Base-by-base conservation (phyloP, 352 stramenopile species). In the Phytophthora constricta region DNA sequence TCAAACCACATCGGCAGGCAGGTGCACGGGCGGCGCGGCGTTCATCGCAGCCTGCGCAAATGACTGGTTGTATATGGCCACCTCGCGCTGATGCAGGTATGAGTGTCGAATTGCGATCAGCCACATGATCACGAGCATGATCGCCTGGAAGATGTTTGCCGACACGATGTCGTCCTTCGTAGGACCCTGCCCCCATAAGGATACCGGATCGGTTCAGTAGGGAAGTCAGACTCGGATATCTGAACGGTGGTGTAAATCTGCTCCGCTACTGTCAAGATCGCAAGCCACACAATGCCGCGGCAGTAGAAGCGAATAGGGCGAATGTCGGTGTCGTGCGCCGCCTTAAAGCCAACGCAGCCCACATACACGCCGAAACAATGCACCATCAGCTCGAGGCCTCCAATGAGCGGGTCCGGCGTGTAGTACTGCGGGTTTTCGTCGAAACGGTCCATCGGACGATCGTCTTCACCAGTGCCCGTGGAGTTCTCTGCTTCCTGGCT, bases 101-200 rank as follows among this genome's bases (percentile, higher is more conserved):
- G 85, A 91, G 54, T 96, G 87, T 25, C 80, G 81, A 45, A 96
- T 89, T 23, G 86, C 84, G 39, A 93, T 78, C 57, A 93, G 47
- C 84, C 86, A 96, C 86, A 96, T 94, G 27, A 91, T 71, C 25
- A 89, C 70, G 23, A 96, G 81, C 75, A 96, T 89, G 57, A 96
- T 79, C 43, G 84, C 83, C 65, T 96, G 86, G 61, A 96, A 92
- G 16, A 96, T 74, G 66, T 93, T 94, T 25, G 86, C 85, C 50
- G 86, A 93, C 34, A 96, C 85, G 28, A 96, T 88, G 46, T 96
- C 87, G 11, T 96, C 86, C 41, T 93, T 90, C 14, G 86, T 91
- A 2, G 87, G 87, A 11, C 80, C 82, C n/a, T 86, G 80, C 17
- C 80, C 82, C 83, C 85, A 51, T 92, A 95, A 1, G 84, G 79